Evolutionary conservation across 805 yeast species (phyloP).

Genomic region (Starmerella lactis-condensi): DNA sequence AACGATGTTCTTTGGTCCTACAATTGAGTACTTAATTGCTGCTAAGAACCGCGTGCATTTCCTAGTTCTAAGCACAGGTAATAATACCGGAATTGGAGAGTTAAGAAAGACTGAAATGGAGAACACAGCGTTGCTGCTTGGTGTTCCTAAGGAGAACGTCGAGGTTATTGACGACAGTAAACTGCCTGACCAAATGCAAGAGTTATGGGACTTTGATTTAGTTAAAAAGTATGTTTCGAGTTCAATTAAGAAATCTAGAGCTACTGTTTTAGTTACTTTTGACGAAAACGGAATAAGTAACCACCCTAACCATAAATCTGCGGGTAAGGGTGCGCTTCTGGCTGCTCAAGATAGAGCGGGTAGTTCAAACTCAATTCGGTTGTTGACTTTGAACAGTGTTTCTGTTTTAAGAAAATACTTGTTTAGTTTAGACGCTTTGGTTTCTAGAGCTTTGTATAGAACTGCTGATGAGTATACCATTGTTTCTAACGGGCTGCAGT

Average conservation of each 20-base stretch:
- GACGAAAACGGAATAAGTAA: slow-evolving; percentile 67
- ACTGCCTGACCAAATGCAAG: slow-evolving; percentile 51
- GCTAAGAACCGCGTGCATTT: slow-evolving; percentile 36
- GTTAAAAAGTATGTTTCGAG: slow-evolving; percentile 27
- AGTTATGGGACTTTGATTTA: slow-evolving; percentile 38
- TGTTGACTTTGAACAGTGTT: slow-evolving; percentile 22
- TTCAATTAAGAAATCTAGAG: slow-evolving; percentile 16
- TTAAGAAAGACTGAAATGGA: slow-evolving; percentile 42
- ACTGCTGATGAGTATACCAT: slow-evolving; percentile 10
- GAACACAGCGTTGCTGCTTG: slow-evolving; percentile 36
- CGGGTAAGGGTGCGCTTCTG: slow-evolving; percentile 14
- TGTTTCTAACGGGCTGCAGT: slow-evolving; percentile 12
- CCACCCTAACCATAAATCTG: slow-evolving; percentile 62
- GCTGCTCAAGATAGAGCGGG: slow-evolving; percentile 5
- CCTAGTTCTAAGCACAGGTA: slow-evolving; percentile 61
- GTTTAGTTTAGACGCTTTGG: slow-evolving; percentile 21
- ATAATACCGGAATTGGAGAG: slow-evolving; percentile 53
- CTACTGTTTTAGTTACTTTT: slow-evolving; percentile 46
- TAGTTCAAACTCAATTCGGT: slow-evolving; percentile 6
- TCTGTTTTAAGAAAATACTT: slow-evolving; percentile 24
- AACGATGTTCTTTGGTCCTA: slow-evolving; percentile 88
- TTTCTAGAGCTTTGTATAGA: slow-evolving; percentile 14
- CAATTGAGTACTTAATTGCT: slow-evolving; percentile 36
- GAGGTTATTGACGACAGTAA: slow-evolving; percentile 30
- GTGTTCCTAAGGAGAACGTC: slow-evolving; percentile 27